These are phyloP conservation scores for Dipodascus albidus DNA, from an alignment of 805 yeast genomes.

Conservation along the genomic window DNA sequence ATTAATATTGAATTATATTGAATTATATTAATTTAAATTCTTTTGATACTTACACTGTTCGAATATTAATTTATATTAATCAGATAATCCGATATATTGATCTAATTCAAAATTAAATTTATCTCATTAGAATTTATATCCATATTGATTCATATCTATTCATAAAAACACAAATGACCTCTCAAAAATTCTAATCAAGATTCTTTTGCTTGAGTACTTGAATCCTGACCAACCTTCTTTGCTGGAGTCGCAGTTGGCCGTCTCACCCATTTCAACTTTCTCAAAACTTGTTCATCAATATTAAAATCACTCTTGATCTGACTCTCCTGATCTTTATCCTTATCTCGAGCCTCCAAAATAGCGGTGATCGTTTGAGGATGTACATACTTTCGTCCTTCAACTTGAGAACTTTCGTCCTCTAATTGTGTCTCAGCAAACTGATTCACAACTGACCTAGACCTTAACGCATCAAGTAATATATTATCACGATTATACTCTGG, in stretches of 20 bases:
- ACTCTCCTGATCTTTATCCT: background rate
- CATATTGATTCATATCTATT: too few species aligned
- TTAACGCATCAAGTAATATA: background rate
- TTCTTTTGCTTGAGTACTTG: background rate
- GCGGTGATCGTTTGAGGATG: slow-evolving; percentile 3
- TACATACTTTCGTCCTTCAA: background rate
- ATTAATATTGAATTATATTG: too few species aligned
- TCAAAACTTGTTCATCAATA: background rate
- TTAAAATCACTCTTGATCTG: background rate
- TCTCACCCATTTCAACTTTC: background rate
- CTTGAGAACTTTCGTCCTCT: too few species aligned
- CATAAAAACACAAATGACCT: too few species aligned
- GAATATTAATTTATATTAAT: too few species aligned
- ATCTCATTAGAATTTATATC: too few species aligned
- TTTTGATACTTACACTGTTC: too few species aligned
- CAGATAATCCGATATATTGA: too few species aligned
- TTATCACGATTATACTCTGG: background rate
- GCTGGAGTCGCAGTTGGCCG: background rate
- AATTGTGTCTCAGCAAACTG: background rate
- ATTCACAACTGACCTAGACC: background rate
- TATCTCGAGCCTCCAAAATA: background rate
- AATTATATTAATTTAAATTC: too few species aligned
- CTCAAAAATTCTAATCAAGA: too few species aligned
- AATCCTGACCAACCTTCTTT: background rate
- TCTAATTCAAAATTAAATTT: too few species aligned